Base-by-base conservation (phyloP, 768 basidiomycete genomes). In the Suillus sp. region DNA sequence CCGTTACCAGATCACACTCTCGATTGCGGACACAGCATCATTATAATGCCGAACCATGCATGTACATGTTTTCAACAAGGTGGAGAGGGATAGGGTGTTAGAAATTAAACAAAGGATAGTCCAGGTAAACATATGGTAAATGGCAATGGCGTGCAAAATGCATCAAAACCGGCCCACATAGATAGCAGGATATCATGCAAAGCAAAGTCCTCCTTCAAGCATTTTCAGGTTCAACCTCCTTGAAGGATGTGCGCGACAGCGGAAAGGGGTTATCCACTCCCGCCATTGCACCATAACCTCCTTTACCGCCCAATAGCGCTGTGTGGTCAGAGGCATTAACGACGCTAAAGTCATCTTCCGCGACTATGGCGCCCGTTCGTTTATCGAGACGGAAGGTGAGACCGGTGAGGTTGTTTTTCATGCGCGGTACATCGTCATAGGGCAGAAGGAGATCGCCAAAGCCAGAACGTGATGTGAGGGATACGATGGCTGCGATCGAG, bases 371-470 rank as follows among this genome's bases (percentile, higher is more conserved):
- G 38, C 88, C 88, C 1, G 87, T 88, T 38, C 82, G 75, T 61
- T 69, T 74, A 69, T 90, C 88, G 51, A 89, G 66, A 45, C 80
- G 69, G 75, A 89, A 90, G 18, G 73, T 73, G 57, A 89, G 67
- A 0, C 82, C 83, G 16, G 74, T 72, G 37, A 90, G 73, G 64
- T 84, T 87, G 64, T 75, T 70, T 51, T 78, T 76, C 37, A 90
- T 74, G 4, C 75, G 75, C 32, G 62, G 50, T 45, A 79, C 75
- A 62, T 83, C 73, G 71, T 90, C 87, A 64, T 84, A 86, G 1
- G 88, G 87, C 13, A 81, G 68, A n/a, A 90, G 73, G 14, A 86
- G 78, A 45, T 86, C 80, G 25, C 86, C 87, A 61, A 86, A 87
- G 16, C 87, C 87, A 47, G 86, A 88, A 10, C 79, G 84, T 0